Conservation (phyloP, 345 rosid genomes). For the Boechera retrofracta region DNA sequence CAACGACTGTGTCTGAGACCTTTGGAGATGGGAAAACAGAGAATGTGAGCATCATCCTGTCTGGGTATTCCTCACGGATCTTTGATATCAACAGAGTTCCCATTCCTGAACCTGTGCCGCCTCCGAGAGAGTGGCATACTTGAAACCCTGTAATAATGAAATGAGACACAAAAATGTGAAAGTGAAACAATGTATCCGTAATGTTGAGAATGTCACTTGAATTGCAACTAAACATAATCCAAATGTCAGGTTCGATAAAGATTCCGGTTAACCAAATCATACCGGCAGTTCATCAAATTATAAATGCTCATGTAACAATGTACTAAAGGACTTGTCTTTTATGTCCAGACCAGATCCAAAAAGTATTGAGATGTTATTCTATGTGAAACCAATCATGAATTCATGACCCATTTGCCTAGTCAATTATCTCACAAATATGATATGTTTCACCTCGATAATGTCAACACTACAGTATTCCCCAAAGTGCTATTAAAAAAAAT, state of each 20-base stretch:
- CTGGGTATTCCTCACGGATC: conserved; percentile 38
- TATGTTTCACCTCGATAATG: conserved; percentile 28
- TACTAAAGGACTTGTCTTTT: not conserved
- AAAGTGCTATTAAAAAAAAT: conserved; percentile 19
- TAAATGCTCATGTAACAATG: not conserved
- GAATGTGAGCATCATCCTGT: conserved; percentile 41
- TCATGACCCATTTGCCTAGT: conserved; percentile 24
- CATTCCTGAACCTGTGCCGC: conserved; percentile 41
- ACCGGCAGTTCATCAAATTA: too few relatives aligned
- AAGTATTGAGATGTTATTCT: not conserved
- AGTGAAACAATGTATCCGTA: not conserved
- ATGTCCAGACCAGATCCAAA: not conserved
- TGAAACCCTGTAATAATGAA: conserved; percentile 65
- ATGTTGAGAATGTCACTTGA: not conserved
- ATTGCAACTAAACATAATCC: not conserved
- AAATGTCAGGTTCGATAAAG: not conserved
- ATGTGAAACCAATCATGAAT: conserved; percentile 14
- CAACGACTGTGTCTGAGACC: conserved; percentile 99
- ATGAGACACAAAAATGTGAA: not conserved
- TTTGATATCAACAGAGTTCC: conserved; percentile 38
- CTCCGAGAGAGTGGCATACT: conserved; percentile 58
- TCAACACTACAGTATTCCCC: conserved; percentile 1
- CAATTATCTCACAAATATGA: conserved; percentile 14
- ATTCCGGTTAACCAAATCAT: too few relatives aligned
- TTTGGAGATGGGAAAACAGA: conserved; percentile 85